A percentile compares a stretch with the other conserved stretches of the same genome.
Conservation (phyloP, 2,329 filamentous ascomycete genomes). For the Alternaria solani region DNA sequence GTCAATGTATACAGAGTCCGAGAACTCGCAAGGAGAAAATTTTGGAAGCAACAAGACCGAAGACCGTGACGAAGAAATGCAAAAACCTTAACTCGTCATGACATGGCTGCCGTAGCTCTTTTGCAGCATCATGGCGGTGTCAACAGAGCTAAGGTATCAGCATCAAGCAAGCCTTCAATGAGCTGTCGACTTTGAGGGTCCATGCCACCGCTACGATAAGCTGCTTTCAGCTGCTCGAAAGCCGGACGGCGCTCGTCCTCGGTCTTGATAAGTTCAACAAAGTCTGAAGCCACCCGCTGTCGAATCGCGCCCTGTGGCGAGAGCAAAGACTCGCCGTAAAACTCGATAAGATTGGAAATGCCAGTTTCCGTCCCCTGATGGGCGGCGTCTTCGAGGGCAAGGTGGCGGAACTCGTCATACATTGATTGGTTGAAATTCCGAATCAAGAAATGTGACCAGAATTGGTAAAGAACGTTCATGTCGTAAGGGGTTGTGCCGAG, state of each 20-base stretch:
- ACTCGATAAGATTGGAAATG: slow-evolving; percentile 69
- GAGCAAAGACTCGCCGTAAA: slow-evolving; percentile 67
- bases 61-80: slow-evolving; percentile 1
- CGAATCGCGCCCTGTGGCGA: slow-evolving; percentile 59
- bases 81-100: neutral
- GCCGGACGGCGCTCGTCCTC: slow-evolving; percentile 56
- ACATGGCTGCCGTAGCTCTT: neutral
- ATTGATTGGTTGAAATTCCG: slow-evolving; percentile 77
- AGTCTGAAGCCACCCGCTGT: slow-evolving; percentile 63
- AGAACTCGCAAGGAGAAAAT: slow-evolving; percentile 24
- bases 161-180: slow-evolving; percentile 62
- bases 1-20: slow-evolving; percentile 33
- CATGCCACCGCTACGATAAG: slow-evolving; percentile 63
- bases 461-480: slow-evolving; percentile 74
- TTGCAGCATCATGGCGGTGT: slow-evolving; percentile 45
- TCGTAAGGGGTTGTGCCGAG: slow-evolving; percentile 60
- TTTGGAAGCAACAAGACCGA: slow-evolving; percentile 31
- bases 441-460: slow-evolving; percentile 77
- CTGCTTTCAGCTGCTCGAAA: slow-evolving; percentile 61
- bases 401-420: slow-evolving; percentile 76
- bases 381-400: slow-evolving; percentile 70
- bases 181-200: slow-evolving; percentile 66
- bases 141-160: slow-evolving; percentile 61
- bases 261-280: slow-evolving; percentile 62
- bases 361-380: slow-evolving; percentile 63